These are phyloP conservation scores for Spergularia azorica DNA, from an alignment of 179 eudicot genomes.

Conservation along the genomic window DNA sequence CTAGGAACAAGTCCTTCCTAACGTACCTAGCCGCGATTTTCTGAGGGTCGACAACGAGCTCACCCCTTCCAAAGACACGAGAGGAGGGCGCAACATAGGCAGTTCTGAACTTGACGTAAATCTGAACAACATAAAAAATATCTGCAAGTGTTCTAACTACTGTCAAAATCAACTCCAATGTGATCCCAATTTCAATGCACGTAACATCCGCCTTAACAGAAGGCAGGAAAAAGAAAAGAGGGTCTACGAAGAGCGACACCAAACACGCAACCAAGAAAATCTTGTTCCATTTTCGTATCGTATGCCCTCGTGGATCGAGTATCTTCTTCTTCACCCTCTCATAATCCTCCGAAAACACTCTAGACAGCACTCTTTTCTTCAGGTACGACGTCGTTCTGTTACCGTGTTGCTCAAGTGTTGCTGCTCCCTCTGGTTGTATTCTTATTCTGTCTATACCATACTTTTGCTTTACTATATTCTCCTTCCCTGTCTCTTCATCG, in stretches of 20 bases:
- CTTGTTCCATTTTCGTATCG: conserved; percentile 63
- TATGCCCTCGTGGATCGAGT: conserved; percentile 64
- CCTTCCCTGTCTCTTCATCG: conserved; percentile 13
- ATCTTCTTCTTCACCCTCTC: conserved; percentile 39
- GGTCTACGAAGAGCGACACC: conserved; percentile 74
- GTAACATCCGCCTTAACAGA: conserved; percentile 20
- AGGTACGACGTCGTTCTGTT: neutral
- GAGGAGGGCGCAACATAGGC: conserved; percentile 71
- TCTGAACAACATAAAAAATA: conserved; percentile 54
- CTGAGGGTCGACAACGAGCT: conserved; percentile 61
- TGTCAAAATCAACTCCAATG: conserved; percentile 43
- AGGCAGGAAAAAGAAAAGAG: conserved; percentile 71
- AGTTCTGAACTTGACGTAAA: conserved; percentile 67
- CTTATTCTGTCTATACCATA: conserved; percentile 22
- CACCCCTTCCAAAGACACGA: conserved; percentile 76
- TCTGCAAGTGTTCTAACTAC: conserved; percentile 51
- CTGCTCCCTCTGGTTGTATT: conserved; percentile 1
- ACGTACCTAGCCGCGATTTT: conserved; percentile 58
- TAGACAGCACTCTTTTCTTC: conserved; percentile 26
- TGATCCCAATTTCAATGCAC: conserved; percentile 51
- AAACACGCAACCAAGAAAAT: conserved; percentile 64
- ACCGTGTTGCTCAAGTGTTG: neutral
- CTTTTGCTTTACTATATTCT: conserved; percentile 11
- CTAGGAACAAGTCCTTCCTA: conserved; percentile 48
- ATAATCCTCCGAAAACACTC: conserved; percentile 46